Evolutionary conservation across 768 basidiomycete genomes (phyloP).

Genomic region (Filobasidium floriforme): DNA sequence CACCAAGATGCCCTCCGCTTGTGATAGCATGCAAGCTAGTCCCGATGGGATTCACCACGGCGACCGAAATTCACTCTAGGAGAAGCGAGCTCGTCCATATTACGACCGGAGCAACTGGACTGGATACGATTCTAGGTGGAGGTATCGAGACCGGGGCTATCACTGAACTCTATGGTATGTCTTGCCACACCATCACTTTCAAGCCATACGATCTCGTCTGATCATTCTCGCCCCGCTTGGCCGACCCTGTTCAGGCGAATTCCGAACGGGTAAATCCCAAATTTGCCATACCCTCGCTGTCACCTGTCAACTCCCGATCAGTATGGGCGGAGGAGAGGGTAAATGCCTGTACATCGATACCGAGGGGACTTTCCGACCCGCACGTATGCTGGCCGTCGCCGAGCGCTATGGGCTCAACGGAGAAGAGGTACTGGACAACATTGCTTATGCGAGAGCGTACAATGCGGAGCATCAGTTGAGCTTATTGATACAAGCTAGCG

Average conservation of each 20-base stretch:
- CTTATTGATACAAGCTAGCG: slow-evolving; percentile 81
- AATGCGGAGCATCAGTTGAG: slow-evolving; percentile 96
- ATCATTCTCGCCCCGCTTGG: too few species aligned
- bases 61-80: slow-evolving; percentile 92
- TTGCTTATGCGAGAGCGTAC: slow-evolving; percentile 96
- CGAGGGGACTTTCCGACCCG: slow-evolving; percentile 96
- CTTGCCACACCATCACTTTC: not conserved
- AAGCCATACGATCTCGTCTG: not conserved
- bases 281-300: slow-evolving; percentile 96
- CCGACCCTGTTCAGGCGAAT: slow-evolving; percentile 59
- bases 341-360: slow-evolving; percentile 99
- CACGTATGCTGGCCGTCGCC: slow-evolving; percentile 84
- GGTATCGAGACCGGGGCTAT: slow-evolving; percentile 98
- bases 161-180: slow-evolving; percentile 76
- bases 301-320: slow-evolving; percentile 82
- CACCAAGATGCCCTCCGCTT: not conserved
- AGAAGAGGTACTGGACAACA: slow-evolving; percentile 95
- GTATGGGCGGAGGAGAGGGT: slow-evolving; percentile 97
- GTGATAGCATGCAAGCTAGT: slow-evolving; percentile 81
- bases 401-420: slow-evolving; percentile 95
- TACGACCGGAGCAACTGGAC: slow-evolving; percentile 89
- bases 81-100: slow-evolving; percentile 92
- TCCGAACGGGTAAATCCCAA: slow-evolving; percentile 96
- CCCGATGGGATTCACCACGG: slow-evolving; percentile 94
- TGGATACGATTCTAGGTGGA: slow-evolving; percentile 91